Base-by-base conservation (phyloP, 2,329 filamentous ascomycete genomes). In the Fusarium dlaminii region DNA sequence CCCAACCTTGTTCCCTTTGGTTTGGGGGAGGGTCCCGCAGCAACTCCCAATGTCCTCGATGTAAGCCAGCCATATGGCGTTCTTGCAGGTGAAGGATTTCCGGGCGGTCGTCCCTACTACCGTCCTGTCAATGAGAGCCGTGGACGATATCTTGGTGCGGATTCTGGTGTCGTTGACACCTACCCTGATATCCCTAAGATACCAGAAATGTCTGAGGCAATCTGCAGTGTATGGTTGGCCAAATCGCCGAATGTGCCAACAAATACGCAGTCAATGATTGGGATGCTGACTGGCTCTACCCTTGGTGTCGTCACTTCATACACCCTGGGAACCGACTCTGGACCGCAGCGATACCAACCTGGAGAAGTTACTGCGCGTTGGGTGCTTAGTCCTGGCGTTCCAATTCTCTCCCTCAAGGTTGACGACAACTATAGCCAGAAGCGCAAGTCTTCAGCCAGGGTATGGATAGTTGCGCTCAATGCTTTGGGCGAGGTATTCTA, bases 401-500 rank as follows among this genome's bases (percentile, higher is more conserved):
- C 96, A 0, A 96, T 99, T 70, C 89, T 98, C 61, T 90, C 91
- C 3, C 90, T 99, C 68, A 90, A 90, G 49, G 89, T 98, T 12
- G 96, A 99, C 78, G 95, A 98, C 34, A 90, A 90, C 59, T 96
- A 95, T 81, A 95, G 88, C 55, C 82, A 87, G 32, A 92, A 91
- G 75, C 91, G 95, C 36, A 91, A 92, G 79, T 85, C 88, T 8
- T 86, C 91, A 56, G 89, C 90, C 18, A 91, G 95, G 34, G 89
- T 96, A 18, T 98, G 95, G 94, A 94, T 94, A n/a, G 92, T 96
- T 46, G 94, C 91, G n/a, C 83, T 99, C 59, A 99, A 99, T 80
- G 96, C 96, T 1, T 86, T 99, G 14, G 96, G 96, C 3, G 96
- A 99, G 81, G 86, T 98, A 0, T 98, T 92, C 81, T 98, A 96